A percentile compares a stretch with the other conserved stretches of the same genome.
Conservation (phyloP, 2,329 filamentous ascomycete species). For the Dactylellina parvicollis region DNA sequence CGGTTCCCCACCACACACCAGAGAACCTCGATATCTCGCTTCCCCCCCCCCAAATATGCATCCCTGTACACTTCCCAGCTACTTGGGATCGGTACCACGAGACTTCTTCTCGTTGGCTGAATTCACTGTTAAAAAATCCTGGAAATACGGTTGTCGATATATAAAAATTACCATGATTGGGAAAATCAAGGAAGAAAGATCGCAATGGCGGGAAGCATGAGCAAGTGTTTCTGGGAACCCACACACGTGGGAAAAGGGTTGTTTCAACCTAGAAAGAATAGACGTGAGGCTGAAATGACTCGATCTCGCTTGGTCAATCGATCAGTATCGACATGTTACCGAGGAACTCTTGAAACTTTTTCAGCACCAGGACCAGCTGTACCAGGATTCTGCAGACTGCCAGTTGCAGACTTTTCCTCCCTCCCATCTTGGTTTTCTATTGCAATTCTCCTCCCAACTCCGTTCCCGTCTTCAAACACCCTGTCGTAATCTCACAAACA, state of each 20-base stretch:
- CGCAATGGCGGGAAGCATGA: neutral
- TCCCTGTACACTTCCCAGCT: constrained; percentile 43
- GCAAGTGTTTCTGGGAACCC: neutral
- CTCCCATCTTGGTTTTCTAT: neutral
- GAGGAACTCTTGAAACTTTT: neutral
- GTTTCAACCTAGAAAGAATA: neutral
- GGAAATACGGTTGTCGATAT: neutral
- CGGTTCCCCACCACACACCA: too few species aligned
- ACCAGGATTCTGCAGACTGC: too few species aligned
- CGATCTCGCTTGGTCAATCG: neutral
- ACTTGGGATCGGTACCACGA: constrained; percentile 5
- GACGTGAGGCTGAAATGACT: neutral
- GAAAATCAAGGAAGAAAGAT: neutral
- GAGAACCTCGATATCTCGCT: neutral
- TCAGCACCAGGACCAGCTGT: too few species aligned
- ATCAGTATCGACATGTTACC: too few species aligned
- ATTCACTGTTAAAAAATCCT: neutral
- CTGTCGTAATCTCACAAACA: neutral
- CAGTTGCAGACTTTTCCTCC: neutral
- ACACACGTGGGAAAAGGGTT: constrained; percentile 4
- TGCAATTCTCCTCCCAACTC: neutral
- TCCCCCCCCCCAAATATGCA: constrained; percentile 4
- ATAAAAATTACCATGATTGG: neutral
- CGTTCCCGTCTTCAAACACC: neutral
- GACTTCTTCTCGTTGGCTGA: constrained; percentile 18